Evolutionary conservation across 177 flowering plant genomes (phyloP), one percentile per base, ranked within the genome.

Genomic region (Tripterygium wilfordii): DNA sequence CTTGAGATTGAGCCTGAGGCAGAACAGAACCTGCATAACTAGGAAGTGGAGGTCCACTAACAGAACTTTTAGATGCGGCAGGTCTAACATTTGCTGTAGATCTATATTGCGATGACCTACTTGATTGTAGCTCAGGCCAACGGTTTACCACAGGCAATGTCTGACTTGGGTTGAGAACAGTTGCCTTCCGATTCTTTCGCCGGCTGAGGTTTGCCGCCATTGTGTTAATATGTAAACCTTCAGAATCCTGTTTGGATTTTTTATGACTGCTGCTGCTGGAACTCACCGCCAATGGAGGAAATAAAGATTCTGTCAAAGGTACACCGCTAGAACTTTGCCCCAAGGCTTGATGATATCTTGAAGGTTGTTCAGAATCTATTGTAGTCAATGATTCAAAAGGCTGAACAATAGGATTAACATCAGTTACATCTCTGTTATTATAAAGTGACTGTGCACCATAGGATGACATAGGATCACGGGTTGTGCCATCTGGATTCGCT

Each of bases 331-430:
- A 65, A 24, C 46, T 63, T 13, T 69, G 78, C 9, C 82, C 68
- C 39, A 79, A 56, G n/a, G 95, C 98, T 56, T 82, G 77, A 56
- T 36, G 89, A 61, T 88, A 92, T 49, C 90, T 76, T 10, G 81
- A 65, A 42, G 92, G 23, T 19, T 42, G 47, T 54, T 83, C 96
- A 32, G 70, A 51, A 57, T 82, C 94, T 19, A 74, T 41, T 2
- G 71, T 58, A 42, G 71, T 35, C 18, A 76, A 48, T 45, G 72
- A 55, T 37, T 82, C 90, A 67, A 74, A 62, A 17, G 82, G 76
- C 27, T 53, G 59, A 17, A 69, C 21, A 26, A 75, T 38, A 13
- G 79, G 53, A 54, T 78, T 89, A 54, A 68, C 30, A 39, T 65
- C 75, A 51, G 31, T 49, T 7, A 39, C 1, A 17, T 67, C 78